Evolutionary conservation across 306 rosid genomes (phyloP), one percentile per base, ranked within the genome.

Genomic region (Bauhinia variegata): DNA sequence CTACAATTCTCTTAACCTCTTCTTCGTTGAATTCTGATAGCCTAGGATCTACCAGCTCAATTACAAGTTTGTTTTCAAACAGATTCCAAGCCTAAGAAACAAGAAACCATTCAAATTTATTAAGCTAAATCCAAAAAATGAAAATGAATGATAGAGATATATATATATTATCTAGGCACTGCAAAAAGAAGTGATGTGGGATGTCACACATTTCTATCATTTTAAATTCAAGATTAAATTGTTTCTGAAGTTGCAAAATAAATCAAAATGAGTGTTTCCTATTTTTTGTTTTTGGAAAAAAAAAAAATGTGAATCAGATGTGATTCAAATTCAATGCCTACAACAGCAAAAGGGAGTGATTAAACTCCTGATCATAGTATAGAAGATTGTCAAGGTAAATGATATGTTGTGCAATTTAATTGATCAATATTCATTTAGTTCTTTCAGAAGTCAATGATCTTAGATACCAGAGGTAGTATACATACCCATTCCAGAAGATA

Each of bases 401-500:
- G 14, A 33, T 15, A 43, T 23, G 7, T n/a, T n/a, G 54, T 11
- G n/a, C 64, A 65, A 33, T 32, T 32, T 4, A 12, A 31, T 38
- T 16, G 23, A 67, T 30, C 38, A 33, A 23, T 32, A 1, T 16
- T 58, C 37, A 46, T 71, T 33, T 4, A 16, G 28, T 30, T 63
- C 11, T 39, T 14, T 39, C 3, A 6, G 34, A 46, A 76, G 39
- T 5, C 38, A 42, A 37, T 43, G 53, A 66, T 47, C 60, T 34
- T 28, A 46, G 3, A 47, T 61, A 60, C 28, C 6, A 46, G 37
- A 60, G 30, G 39, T 4, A 76, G 11, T 46, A 31, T 38, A 31
- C 79, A 38, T 86, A 89, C 93, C 95, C 87, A 87, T 78, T 89
- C 87, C 30, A 89, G 84, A 65, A 89, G 96, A 81, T 85, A 85